Percentiles rank a stretch among this genome's conserved stretches.
These are phyloP conservation scores for Pseudofabraea citricarpa DNA, from an alignment of 2,329 filamentous ascomycete species.

Conservation along the genomic window DNA sequence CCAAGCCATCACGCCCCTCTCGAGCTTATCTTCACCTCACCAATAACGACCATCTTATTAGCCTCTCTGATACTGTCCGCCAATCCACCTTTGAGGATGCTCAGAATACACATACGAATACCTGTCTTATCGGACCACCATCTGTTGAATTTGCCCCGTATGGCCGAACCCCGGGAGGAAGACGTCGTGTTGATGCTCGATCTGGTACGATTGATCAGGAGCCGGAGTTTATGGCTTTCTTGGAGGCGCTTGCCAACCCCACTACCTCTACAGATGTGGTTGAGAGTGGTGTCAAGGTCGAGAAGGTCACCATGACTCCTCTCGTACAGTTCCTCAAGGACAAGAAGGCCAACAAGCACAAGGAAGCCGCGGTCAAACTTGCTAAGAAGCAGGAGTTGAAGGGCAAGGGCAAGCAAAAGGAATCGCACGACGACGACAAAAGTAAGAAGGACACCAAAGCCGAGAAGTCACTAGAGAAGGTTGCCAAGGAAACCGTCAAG, in stretches of 20 bases:
- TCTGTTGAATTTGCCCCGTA: constrained; percentile 78
- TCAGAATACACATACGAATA: constrained; percentile 67
- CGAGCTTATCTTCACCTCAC: constrained; percentile 79
- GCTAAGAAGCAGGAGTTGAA: constrained; percentile 45
- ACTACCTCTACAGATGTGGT: constrained; percentile 42
- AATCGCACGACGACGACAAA: constrained; percentile 51
- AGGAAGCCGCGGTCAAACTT: constrained; percentile 51
- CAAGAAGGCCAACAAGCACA: constrained; percentile 75
- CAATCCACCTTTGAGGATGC: constrained; percentile 73
- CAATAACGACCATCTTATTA: constrained; percentile 61
- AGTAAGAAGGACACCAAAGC: constrained; percentile 61
- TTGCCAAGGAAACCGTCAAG: constrained; percentile 57
- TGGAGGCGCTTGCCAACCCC: constrained; percentile 79
- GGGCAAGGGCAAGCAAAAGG: constrained; percentile 53
- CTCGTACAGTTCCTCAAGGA: constrained; percentile 86
- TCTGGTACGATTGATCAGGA: constrained; percentile 97
- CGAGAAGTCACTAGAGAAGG: constrained; percentile 59
- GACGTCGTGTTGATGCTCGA: constrained; percentile 72
- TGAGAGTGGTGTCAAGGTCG: constrained; percentile 35
- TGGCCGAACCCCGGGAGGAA: constrained; percentile 72
- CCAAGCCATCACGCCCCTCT: constrained; percentile 77
- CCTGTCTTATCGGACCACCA: constrained; percentile 73
- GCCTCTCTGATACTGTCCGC: constrained; percentile 67
- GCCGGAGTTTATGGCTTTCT: constrained; percentile 88
- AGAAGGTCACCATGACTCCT: constrained; percentile 76